Evolutionary conservation across 1,284 basidiomycete species (phyloP).

Genomic region (Ceratobasidium sp.): DNA sequence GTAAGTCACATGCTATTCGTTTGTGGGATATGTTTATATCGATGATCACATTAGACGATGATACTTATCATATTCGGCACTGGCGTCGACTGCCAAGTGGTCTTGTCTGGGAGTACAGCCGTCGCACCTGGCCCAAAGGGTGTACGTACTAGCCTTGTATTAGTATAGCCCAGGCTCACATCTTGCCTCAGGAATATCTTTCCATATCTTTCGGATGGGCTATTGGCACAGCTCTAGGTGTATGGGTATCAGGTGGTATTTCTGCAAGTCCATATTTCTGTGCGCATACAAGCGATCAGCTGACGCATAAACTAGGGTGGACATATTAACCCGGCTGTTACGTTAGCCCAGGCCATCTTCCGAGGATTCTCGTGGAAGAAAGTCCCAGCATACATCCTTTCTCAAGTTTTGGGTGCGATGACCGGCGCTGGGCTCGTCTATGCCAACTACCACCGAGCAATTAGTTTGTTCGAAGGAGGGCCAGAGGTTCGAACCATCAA

Average conservation of each 20-base stretch:
- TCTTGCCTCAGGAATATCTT: slow-evolving; percentile 58
- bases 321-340: slow-evolving; percentile 82
- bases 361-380: slow-evolving; percentile 81
- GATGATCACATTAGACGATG: slow-evolving; percentile 53
- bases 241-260: slow-evolving; percentile 69
- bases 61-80: slow-evolving; percentile 70
- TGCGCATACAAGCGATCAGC: not conserved
- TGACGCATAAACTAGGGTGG: slow-evolving; percentile 56
- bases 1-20: not conserved
- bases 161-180: not conserved
- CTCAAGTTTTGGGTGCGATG: slow-evolving; percentile 75
- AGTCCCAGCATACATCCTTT: slow-evolving; percentile 72
- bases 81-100: slow-evolving; percentile 69
- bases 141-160: slow-evolving; percentile 54
- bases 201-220: slow-evolving; percentile 74
- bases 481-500: slow-evolving; percentile 64
- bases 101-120: slow-evolving; percentile 59
- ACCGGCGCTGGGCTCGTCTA: slow-evolving; percentile 74
- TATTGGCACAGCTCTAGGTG: slow-evolving; percentile 67
- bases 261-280: slow-evolving; percentile 51
- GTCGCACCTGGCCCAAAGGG: slow-evolving; percentile 66
- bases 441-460: slow-evolving; percentile 77
- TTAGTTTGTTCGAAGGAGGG: slow-evolving; percentile 73
- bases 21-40: not conserved
- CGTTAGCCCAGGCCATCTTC: slow-evolving; percentile 69